Base-by-base conservation (phyloP, 768 basidiomycete genomes). In the Neoboletus subvelutipes region DNA sequence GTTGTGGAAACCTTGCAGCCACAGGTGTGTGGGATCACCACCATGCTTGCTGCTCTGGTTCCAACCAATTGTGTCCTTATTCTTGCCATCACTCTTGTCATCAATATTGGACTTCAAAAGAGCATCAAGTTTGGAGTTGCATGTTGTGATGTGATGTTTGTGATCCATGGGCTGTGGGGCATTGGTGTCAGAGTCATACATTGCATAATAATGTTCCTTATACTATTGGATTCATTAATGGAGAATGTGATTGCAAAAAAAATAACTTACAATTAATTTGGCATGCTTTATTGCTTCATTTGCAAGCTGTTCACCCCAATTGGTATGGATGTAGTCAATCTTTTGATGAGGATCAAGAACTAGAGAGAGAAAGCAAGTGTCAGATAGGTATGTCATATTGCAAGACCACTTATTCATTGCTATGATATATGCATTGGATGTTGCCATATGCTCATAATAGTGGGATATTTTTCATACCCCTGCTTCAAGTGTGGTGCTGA, bases 371-470 rank as follows among this genome's bases (percentile, higher is more conserved):
- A n/a, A n/a, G 34, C 3, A 48, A 5, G 31, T 0, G 1, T 54
- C 26, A 49, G 47, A 36, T 36, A 4, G 0, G 49, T 54, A 49
- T 13, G 5, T 1, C n/a, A n/a, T 40, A 24, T 43, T 39, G n/a
- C n/a, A 37, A n/a, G 37, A 10, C 8, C 36, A 57, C 52, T 58
- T 41, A 60, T 56, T 50, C 49, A 60, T 60, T 43, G 55, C 24
- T 0, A 59, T 57, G 9, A 60, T 49, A 45, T 58, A 26, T 0
- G 26, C 20, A 2, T 60, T 39, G 0, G 57, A 54, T 1, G 4
- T 18, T 1, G 11, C 37, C 1, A 20, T 54, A 8, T 45, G 9
- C 29, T 29, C n/a, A 47, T 59, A 59, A 29, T 59, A 61, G 1
- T 29, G 11, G 6, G 31, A 26, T 8, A 61, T 29, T 20, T 61